Evolutionary conservation across 768 basidiomycete species (phyloP).

Genomic region (Vishniacozyma victoriae): DNA sequence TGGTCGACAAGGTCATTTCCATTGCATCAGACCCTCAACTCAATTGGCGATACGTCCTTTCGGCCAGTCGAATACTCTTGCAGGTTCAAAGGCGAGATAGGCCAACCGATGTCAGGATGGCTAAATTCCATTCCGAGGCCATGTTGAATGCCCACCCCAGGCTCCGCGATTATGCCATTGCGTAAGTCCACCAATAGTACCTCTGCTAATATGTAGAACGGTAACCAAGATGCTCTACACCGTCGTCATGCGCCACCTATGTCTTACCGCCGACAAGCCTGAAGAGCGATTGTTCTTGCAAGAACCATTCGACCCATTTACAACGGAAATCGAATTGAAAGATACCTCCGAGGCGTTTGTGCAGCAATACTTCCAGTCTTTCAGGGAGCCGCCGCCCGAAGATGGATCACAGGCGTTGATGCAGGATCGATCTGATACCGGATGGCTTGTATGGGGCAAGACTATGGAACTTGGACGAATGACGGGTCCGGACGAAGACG

Average conservation of each 20-base stretch:
- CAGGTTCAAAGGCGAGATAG: slow-evolving; percentile 26
- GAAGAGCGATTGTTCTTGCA: slow-evolving; percentile 63
- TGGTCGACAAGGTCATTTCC: slow-evolving; percentile 22
- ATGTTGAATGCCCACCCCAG: slow-evolving; percentile 38
- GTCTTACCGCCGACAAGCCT: slow-evolving; percentile 49
- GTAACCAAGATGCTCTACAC: slow-evolving; percentile 62
- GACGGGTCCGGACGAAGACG: slow-evolving; percentile 36
- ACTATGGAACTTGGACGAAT: slow-evolving; percentile 52
- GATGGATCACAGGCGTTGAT: slow-evolving; percentile 34
- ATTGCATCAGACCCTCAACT: slow-evolving; percentile 22
- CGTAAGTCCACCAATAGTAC: slow-evolving; percentile 12
- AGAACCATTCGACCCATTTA: slow-evolving; percentile 64
- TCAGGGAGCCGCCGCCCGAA: slow-evolving; percentile 53
- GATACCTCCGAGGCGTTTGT: slow-evolving; percentile 56
- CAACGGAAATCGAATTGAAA: slow-evolving; percentile 52
- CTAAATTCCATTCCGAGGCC: slow-evolving; percentile 32
- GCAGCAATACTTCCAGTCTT: slow-evolving; percentile 55
- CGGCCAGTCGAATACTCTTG: slow-evolving; percentile 24
- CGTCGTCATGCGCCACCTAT: slow-evolving; percentile 71
- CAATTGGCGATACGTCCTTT: slow-evolving; percentile 36
- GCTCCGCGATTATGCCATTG: slow-evolving; percentile 35
- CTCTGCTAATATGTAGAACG: slow-evolving; percentile 55
- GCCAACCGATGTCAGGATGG: slow-evolving; percentile 31
- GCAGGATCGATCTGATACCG: slow-evolving; percentile 65
- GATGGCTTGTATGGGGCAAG: slow-evolving; percentile 69